A percentile compares a stretch with the other conserved stretches of the same genome.
Evolutionary conservation across 352 stramenopile genomes (phyloP).

Genomic region (Hyaloperonospora arabidopsidis): DNA sequence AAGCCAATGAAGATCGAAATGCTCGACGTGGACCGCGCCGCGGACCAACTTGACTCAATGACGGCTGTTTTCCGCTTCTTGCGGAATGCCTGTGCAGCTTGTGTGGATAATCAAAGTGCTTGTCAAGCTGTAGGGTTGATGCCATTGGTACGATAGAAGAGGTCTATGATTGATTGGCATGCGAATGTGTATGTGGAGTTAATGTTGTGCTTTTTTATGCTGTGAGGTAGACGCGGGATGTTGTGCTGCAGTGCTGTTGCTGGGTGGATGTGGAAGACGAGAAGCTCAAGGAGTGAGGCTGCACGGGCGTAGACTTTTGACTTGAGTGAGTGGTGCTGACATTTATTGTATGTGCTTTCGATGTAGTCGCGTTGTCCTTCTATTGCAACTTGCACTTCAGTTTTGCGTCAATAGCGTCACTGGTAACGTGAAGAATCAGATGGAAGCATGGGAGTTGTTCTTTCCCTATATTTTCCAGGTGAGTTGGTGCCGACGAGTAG

Average conservation of each 20-base stretch:
- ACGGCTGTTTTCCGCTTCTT: constrained; percentile 62
- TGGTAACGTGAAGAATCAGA: constrained; percentile 38
- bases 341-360: constrained; percentile 1
- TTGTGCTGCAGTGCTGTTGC: constrained; percentile 33
- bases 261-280: constrained; percentile 64
- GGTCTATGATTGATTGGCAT: no score
- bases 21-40: constrained; percentile 4
- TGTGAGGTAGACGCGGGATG: constrained; percentile 28
- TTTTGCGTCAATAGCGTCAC: constrained; percentile 68
- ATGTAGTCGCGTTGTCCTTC: constrained; percentile 37
- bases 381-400: constrained; percentile 61
- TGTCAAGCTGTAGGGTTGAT: constrained; percentile 25
- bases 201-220: no score
- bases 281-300: constrained; percentile 27
- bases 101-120: constrained; percentile 40
- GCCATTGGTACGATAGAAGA: constrained; percentile 7
- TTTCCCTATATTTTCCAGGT: constrained; percentile 70
- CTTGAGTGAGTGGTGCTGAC: background rate
- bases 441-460: constrained; percentile 46
- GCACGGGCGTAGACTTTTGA: background rate
- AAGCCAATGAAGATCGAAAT: constrained; percentile 27
- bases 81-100: constrained; percentile 57
- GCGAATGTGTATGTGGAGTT: no score
- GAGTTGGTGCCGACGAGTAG: background rate
- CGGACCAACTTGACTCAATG: constrained; percentile 11